These are phyloP conservation scores for Penicillium taxi DNA, from an alignment of 495 filamentous ascomycete species.

Conservation along the genomic window DNA sequence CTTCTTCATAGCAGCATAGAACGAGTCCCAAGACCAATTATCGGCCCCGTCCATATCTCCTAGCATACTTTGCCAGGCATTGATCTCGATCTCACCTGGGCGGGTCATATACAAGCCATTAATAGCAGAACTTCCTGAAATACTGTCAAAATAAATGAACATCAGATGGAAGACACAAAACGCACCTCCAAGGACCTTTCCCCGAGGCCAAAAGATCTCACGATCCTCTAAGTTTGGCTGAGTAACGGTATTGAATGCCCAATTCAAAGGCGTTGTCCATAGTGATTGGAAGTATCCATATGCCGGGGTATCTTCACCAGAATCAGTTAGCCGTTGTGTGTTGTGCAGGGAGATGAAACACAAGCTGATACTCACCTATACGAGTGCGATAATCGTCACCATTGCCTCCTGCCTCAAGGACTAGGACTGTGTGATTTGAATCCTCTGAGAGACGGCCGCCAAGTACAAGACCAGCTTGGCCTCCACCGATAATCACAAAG, in stretches of 20 bases:
- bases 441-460: conserved; percentile 20
- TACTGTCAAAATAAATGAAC: not conserved
- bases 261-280: conserved; percentile 33
- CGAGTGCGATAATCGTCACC: conserved; percentile 28
- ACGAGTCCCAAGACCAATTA: conserved; percentile 27
- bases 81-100: conserved; percentile 26
- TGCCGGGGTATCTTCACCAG: conserved; percentile 22
- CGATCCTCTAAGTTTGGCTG: conserved; percentile 30
- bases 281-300: conserved; percentile 28
- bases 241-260: conserved; percentile 24
- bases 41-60: conserved; percentile 27
- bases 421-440: conserved; percentile 30
- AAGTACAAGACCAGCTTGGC: conserved; percentile 30
- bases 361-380: conserved; percentile 21
- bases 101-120: conserved; percentile 30
- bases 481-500: conserved; percentile 42
- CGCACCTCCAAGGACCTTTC: conserved; percentile 34
- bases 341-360: not conserved
- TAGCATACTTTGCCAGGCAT: conserved; percentile 27
- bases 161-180: not conserved
- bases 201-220: conserved; percentile 25
- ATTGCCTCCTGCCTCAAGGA: conserved; percentile 36
- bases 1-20: conserved; percentile 29
- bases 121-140: conserved; percentile 29
- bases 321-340: conserved; percentile 1